These are phyloP conservation scores for Dinochytrium kinnereticum DNA, from an alignment of 371 early-diverging fungal genomes.

Conservation along the genomic window DNA sequence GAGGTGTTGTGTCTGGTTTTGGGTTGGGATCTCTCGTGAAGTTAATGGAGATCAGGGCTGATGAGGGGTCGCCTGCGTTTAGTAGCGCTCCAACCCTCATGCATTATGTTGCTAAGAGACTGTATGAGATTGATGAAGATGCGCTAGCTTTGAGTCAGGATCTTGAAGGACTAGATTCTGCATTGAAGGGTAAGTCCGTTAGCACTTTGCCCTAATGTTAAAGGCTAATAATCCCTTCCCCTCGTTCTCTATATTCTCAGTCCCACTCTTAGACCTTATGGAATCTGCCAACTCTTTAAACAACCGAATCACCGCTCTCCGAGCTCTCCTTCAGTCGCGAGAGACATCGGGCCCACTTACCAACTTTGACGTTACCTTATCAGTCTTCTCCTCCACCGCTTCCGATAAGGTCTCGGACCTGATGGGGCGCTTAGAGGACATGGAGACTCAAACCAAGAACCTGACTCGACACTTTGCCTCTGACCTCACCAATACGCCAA, in stretches of 20 bases:
- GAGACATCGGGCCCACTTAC: neutral
- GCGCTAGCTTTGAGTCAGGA: neutral
- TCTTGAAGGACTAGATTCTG: neutral
- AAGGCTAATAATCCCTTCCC: neutral
- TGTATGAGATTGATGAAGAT: slow-evolving; percentile 65
- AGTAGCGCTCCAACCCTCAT: slow-evolving; percentile 65
- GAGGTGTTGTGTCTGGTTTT: slow-evolving; percentile 84
- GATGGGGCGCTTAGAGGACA: neutral
- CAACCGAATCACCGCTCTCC: neutral
- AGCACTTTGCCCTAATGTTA: neutral
- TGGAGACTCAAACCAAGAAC: neutral
- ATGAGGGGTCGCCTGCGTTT: slow-evolving; percentile 44
- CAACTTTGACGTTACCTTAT: neutral
- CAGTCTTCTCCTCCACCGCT: too few relatives aligned
- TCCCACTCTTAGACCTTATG: neutral
- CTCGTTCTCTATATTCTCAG: neutral
- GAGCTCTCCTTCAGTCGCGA: neutral
- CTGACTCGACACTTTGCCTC: neutral
- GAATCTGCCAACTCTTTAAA: neutral
- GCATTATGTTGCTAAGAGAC: slow-evolving; percentile 72
- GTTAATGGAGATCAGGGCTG: slow-evolving; percentile 69
- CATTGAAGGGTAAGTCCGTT: neutral
- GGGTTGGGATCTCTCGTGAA: slow-evolving; percentile 71
- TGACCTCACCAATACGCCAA: neutral
- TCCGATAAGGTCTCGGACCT: too few relatives aligned